These are phyloP conservation scores for Naegleria fowleri DNA, from an alignment of 208 protist species.

Conservation along the genomic window DNA sequence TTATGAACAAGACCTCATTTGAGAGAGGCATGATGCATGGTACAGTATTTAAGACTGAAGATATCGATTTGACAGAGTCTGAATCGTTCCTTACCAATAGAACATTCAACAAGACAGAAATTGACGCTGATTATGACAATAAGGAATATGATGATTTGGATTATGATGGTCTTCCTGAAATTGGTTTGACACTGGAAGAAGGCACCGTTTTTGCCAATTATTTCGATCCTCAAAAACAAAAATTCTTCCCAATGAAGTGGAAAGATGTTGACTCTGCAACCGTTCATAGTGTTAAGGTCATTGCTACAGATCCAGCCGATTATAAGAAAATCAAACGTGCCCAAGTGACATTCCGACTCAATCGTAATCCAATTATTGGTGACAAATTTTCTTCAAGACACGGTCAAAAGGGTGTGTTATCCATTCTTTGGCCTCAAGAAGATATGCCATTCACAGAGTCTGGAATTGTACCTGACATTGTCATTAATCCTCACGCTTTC, in stretches of 20 bases:
- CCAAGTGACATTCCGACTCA: constrained; percentile 76
- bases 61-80: constrained; percentile 48
- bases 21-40: constrained; percentile 96
- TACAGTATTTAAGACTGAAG: constrained; percentile 76
- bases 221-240: not conserved
- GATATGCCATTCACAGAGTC: constrained; percentile 74
- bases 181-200: not conserved
- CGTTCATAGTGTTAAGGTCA: constrained; percentile 7
- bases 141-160: not conserved
- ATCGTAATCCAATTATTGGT: constrained; percentile 93
- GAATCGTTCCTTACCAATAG: not conserved
- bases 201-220: not conserved
- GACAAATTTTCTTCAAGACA: constrained; percentile 99
- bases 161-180: constrained; percentile 8
- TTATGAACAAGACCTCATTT: constrained; percentile 95
- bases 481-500: constrained; percentile 99
- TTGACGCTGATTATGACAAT: not conserved
- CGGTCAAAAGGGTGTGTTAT: constrained; percentile 98
- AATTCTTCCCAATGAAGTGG: not conserved
- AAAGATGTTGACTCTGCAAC: not conserved
- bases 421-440: constrained; percentile 73
- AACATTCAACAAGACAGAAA: not conserved
- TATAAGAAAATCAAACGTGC: constrained; percentile 3
- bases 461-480: constrained; percentile 96
- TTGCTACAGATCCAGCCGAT: not conserved